Evolutionary conservation across 2,329 filamentous ascomycete species (phyloP).

Genomic region (Colletotrichum truncatum): DNA sequence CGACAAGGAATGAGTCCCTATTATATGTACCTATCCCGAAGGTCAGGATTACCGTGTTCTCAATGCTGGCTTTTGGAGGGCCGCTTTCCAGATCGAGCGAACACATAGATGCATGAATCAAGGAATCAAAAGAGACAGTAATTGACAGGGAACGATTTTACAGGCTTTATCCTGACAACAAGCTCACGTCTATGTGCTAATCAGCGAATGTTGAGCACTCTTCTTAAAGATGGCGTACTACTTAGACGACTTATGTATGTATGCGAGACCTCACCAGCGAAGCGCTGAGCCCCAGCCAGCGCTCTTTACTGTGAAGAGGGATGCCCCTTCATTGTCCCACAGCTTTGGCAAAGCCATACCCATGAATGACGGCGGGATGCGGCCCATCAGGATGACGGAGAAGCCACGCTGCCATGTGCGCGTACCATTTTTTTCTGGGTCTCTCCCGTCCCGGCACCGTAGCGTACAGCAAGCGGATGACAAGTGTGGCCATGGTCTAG

Average conservation of each 20-base stretch:
- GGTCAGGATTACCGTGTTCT: background rate
- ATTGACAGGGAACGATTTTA: background rate
- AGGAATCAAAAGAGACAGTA: background rate
- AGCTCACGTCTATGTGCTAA: background rate
- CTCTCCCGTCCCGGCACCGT: slow-evolving; percentile 2
- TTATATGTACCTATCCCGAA: background rate
- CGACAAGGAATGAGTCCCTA: slow-evolving; percentile 9
- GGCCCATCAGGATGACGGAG: background rate
- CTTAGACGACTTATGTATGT: no score
- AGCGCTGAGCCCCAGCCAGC: background rate
- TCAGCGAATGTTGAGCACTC: slow-evolving; percentile 1
- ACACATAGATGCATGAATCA: background rate
- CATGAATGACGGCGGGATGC: background rate
- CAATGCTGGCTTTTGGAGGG: background rate
- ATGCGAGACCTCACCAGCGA: background rate
- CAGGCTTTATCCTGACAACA: slow-evolving; percentile 19
- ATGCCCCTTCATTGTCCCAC: no score
- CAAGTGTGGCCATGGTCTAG: background rate
- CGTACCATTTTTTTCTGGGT: slow-evolving; percentile 16
- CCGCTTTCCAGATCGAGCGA: background rate
- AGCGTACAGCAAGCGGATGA: background rate
- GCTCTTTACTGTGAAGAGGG: background rate
- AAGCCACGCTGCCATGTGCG: slow-evolving; percentile 21
- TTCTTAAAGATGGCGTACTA: slow-evolving; percentile 5
- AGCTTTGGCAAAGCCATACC: background rate